A percentile compares a stretch with the other conserved stretches of the same genome.
phyloP scores from a whole-genome alignment of 208 protist species.

The Jaenimonas drosophilae region DNA sequence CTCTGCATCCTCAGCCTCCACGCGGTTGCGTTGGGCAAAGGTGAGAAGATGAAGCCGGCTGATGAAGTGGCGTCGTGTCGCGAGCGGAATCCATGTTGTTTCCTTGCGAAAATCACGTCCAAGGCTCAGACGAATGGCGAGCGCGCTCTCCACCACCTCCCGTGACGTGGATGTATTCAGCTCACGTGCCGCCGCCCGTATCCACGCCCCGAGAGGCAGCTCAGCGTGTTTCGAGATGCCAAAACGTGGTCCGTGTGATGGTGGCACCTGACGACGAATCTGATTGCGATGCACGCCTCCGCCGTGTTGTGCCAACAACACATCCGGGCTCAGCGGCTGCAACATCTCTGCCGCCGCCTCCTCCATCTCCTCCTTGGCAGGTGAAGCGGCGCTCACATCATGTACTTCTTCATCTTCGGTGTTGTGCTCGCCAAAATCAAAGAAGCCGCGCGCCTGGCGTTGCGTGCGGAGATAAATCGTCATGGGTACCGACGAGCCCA shows the following conservation, averaged over 20 bases:
- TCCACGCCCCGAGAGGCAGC: slow-evolving; percentile 9
- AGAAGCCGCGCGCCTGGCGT: slow-evolving; percentile 7
- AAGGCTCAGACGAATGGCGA: slow-evolving; percentile 50
- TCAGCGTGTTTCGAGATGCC: slow-evolving; percentile 31
- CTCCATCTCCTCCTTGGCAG: neutral
- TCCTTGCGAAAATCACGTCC: slow-evolving; percentile 45
- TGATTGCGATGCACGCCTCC: neutral
- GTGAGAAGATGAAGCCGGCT: slow-evolving; percentile 2
- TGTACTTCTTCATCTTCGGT: neutral
- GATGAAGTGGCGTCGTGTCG: slow-evolving; percentile 5
- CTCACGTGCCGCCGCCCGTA: slow-evolving; percentile 7
- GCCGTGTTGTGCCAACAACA: neutral
- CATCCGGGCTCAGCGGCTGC: neutral
- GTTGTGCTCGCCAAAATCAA: slow-evolving; percentile 8
- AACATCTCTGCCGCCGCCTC: neutral
- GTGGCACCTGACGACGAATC: slow-evolving; percentile 12
- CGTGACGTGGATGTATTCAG: neutral
- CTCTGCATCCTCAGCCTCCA: neutral
- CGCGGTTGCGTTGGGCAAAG: neutral
- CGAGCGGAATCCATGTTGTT: slow-evolving; percentile 63
- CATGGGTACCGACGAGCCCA: slow-evolving; percentile 44
- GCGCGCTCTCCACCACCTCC: slow-evolving; percentile 19
- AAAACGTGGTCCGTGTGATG: slow-evolving; percentile 36
- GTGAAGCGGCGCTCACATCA: neutral
- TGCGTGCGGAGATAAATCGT: slow-evolving; percentile 47